Conservation (phyloP, 192 early-diverging fungal species). For the Coemansia furcata region DNA sequence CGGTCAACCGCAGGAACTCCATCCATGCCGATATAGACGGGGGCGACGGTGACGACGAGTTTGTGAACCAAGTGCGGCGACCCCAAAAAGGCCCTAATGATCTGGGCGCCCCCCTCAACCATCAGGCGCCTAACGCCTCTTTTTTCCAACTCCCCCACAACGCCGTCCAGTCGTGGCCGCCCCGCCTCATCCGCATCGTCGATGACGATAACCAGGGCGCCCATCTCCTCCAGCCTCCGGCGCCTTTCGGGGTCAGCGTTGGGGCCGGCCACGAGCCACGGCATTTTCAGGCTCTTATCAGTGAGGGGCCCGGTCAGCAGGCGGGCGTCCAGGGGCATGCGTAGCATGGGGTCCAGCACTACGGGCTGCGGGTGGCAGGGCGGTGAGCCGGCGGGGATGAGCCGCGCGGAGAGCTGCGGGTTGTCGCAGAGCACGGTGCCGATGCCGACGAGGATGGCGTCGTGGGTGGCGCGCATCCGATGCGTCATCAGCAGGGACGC, state of each 20-base stretch:
- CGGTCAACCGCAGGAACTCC: conserved; percentile 54
- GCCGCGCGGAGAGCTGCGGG: conserved; percentile 61
- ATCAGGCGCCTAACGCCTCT: conserved; percentile 62
- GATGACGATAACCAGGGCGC: conserved; percentile 58
- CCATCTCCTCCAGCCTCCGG: conserved; percentile 54
- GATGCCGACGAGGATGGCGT: conserved; percentile 85
- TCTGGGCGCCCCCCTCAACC: conserved; percentile 84
- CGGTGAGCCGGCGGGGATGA: conserved; percentile 6
- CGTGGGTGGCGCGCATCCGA: conserved; percentile 65
- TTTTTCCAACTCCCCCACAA: conserved; percentile 17
- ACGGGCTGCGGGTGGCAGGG: conserved; percentile 65
- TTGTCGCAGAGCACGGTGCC: conserved; percentile 79
- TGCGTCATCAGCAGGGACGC: conserved; percentile 83
- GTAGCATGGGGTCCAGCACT: conserved; percentile 70
- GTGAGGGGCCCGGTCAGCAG: conserved; percentile 47
- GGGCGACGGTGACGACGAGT: conserved; percentile 70
- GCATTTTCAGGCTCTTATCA: conserved; percentile 47
- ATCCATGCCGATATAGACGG: conserved; percentile 60
- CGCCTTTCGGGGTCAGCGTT: conserved; percentile 20
- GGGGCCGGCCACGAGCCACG: conserved; percentile 59
- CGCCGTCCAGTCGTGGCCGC: conserved; percentile 7
- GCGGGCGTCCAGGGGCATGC: conserved; percentile 59
- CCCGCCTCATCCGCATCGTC: background rate
- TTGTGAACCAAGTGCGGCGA: conserved; percentile 6
- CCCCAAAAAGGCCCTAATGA: conserved; percentile 67